phyloP scores from a whole-genome alignment of 208 protist species.

The Crithidia expoeki region DNA sequence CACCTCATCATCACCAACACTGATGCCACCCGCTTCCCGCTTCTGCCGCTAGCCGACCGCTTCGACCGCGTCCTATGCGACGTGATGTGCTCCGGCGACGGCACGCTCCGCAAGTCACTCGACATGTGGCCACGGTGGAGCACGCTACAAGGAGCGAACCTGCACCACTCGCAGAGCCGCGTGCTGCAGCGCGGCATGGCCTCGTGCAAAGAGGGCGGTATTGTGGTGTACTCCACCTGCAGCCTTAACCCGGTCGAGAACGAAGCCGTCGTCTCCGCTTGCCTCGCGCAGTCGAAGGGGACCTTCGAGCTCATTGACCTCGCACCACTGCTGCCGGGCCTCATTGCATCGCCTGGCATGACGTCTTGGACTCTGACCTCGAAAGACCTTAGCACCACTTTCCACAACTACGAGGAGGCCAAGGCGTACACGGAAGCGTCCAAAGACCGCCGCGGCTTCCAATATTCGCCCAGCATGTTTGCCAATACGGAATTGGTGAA shows the following conservation, averaged over 20 bases:
- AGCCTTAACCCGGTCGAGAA: constrained; percentile 96
- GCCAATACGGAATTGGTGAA: constrained; percentile 47
- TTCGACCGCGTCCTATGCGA: constrained; percentile 95
- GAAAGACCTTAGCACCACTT: constrained; percentile 53
- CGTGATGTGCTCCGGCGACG: constrained; percentile 96
- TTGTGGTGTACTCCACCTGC: constrained; percentile 96
- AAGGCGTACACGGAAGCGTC: constrained; percentile 44
- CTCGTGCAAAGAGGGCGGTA: constrained; percentile 78
- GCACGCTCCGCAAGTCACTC: constrained; percentile 94
- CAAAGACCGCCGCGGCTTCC: constrained; percentile 48
- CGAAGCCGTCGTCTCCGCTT: constrained; percentile 92
- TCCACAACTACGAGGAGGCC: constrained; percentile 68
- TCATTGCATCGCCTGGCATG: constrained; percentile 78
- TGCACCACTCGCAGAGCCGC: constrained; percentile 86
- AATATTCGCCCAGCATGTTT: constrained; percentile 83
- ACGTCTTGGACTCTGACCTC: constrained; percentile 80
- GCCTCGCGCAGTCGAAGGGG: constrained; percentile 68
- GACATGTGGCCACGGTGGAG: constrained; percentile 94
- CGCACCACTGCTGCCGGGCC: constrained; percentile 63
- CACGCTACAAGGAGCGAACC: constrained; percentile 68
- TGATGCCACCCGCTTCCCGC: constrained; percentile 83
- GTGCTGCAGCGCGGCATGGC: constrained; percentile 86
- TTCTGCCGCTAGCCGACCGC: constrained; percentile 55
- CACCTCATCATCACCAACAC: constrained; percentile 92
- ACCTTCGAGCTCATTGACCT: constrained; percentile 88